phyloP scores from a whole-genome alignment of 2,329 filamentous ascomycete genomes.

The Bimuria novae-zelandiae region DNA sequence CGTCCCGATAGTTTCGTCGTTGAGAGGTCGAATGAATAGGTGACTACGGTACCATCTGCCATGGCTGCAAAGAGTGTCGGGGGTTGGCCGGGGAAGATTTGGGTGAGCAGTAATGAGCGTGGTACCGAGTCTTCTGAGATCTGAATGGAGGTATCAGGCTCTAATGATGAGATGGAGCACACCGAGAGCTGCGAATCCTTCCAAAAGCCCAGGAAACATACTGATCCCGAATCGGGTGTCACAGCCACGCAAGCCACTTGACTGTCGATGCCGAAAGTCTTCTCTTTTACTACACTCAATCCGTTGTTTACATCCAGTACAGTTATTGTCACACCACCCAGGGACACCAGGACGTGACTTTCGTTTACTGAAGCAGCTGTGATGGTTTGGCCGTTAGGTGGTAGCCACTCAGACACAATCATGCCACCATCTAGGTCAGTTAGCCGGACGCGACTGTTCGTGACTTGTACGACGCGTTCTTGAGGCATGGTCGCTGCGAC shows the following conservation, averaged over 20 bases:
- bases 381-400: constrained; percentile 60
- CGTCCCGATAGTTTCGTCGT: constrained; percentile 70
- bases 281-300: constrained; percentile 62
- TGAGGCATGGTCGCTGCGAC: constrained; percentile 68
- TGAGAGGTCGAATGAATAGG: constrained; percentile 70
- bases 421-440: constrained; percentile 62
- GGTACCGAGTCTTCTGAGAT: constrained; percentile 73
- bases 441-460: constrained; percentile 64
- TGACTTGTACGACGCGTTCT: constrained; percentile 75
- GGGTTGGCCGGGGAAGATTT: constrained; percentile 68
- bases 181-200: constrained; percentile 79
- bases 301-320: constrained; percentile 61
- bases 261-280: constrained; percentile 67
- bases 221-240: constrained; percentile 63
- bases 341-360: constrained; percentile 70
- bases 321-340: constrained; percentile 73
- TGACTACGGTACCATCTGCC: constrained; percentile 89
- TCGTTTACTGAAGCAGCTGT: constrained; percentile 79
- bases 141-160: constrained; percentile 63
- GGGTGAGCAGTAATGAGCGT: constrained; percentile 77
- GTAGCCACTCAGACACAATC: constrained; percentile 63
- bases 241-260: constrained; percentile 87
- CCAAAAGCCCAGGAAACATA: constrained; percentile 88
- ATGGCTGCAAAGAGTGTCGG: constrained; percentile 87
- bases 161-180: constrained; percentile 68